Base-by-base conservation (phyloP, 805 yeast genomes). In the Pichia nanzhaoensis region DNA sequence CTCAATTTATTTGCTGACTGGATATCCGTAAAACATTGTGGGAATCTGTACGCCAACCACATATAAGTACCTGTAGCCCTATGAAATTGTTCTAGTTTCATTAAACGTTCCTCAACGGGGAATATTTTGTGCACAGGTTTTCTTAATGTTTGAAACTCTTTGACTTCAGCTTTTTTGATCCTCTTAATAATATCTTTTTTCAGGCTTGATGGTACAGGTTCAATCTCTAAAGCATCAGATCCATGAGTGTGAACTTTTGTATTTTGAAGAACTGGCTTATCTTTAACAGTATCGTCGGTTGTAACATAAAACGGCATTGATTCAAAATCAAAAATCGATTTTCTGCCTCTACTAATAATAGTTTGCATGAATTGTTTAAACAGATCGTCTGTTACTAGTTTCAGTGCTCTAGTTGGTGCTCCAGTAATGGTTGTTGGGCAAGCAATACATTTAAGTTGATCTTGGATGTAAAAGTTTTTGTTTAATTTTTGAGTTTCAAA, bases 11-110 rank as follows among this genome's bases (percentile, higher is more conserved):
- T 60, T 0, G 95, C 95, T 39, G 87, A 75, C 47, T 81, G 85
- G 14, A 78, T 69, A 60, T 88, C 96, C 16, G 84, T 75, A 54
- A 89, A 86, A 41, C 78, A 72, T 27, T 82, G 78, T 1, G 97
- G 95, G 69, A 83, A 91, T 56, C 97, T 69, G 60, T 86, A 90
- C 44, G 85, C 74, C 50, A 91, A 69, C 99, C 99, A 91, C 58
- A 87, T 67, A 57, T 78, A 91, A 6, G 85, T 64, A 53, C 80
- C 73, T 16, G 86, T 71, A 37, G 77, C 66, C 51, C 78, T 78
- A 64, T 89, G 95, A 47, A 83, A 66, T 5, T 73, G 71, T 58
- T 89, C 97, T 18, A 81, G 64, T 28, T 59, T 58, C 50, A 54
- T 56, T 35, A 66, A 52, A 34, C 65, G 49, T 32, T 58, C 63